Conservation (phyloP, 2,329 filamentous ascomycete species). For the Diatrype stigma region DNA sequence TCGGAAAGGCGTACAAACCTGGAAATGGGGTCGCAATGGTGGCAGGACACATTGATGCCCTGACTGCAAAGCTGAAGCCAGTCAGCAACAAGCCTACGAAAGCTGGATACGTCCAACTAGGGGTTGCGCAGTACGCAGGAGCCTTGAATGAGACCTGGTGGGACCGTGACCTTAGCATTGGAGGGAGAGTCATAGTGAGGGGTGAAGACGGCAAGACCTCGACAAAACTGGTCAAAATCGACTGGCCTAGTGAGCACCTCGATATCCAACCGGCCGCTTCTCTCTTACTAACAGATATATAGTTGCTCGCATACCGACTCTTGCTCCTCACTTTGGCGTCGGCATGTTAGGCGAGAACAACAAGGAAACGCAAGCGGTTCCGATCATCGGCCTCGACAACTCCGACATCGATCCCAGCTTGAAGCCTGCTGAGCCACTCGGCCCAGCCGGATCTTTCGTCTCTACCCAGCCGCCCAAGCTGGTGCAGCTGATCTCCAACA, state of each 20-base stretch:
- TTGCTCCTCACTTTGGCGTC: slow-evolving; percentile 90
- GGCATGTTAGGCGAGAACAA: slow-evolving; percentile 67
- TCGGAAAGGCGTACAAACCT: slow-evolving; percentile 74
- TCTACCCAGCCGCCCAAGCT: slow-evolving; percentile 81
- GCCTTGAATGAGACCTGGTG: slow-evolving; percentile 89
- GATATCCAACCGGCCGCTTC: not conserved
- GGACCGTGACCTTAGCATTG: slow-evolving; percentile 90
- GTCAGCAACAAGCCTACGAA: slow-evolving; percentile 79
- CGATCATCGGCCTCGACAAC: slow-evolving; percentile 85
- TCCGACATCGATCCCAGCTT: slow-evolving; percentile 45
- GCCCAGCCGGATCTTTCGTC: slow-evolving; percentile 67
- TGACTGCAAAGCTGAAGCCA: slow-evolving; percentile 89
- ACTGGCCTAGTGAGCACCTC: slow-evolving; percentile 66
- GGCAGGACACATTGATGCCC: slow-evolving; percentile 87
- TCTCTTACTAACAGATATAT: slow-evolving; percentile 10
- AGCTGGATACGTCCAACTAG: slow-evolving; percentile 83
- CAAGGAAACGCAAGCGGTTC: slow-evolving; percentile 87
- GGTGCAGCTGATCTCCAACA: slow-evolving; percentile 73
- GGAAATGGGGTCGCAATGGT: slow-evolving; percentile 87
- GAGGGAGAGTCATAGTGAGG: slow-evolving; percentile 81
- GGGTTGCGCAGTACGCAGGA: slow-evolving; percentile 89
- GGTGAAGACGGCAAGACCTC: slow-evolving; percentile 73
- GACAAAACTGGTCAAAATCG: slow-evolving; percentile 80
- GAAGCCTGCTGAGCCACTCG: slow-evolving; percentile 43
- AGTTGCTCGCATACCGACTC: slow-evolving; percentile 82